Conservation (phyloP, 2,329 filamentous ascomycete genomes). For the Nemania sp. region DNA sequence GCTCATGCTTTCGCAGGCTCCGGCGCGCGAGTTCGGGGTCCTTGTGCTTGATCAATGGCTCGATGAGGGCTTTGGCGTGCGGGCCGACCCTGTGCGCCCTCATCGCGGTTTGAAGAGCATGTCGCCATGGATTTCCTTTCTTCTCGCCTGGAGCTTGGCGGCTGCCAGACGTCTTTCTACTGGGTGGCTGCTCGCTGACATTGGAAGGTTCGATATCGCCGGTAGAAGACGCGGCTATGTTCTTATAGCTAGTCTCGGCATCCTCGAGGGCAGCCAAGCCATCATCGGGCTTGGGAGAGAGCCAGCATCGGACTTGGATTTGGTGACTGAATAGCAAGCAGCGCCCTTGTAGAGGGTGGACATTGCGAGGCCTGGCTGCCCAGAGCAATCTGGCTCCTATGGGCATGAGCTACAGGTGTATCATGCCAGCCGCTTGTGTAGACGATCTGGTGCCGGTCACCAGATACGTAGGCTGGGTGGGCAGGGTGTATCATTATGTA, state of each 20-base stretch:
- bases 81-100: background rate
- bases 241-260: no score
- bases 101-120: background rate
- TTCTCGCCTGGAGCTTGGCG: no score
- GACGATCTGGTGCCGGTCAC: background rate
- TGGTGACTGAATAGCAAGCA: slow-evolving; percentile 23
- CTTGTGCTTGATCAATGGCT: slow-evolving; percentile 14
- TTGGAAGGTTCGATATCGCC: no score
- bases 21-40: slow-evolving; percentile 18
- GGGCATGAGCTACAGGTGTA: slow-evolving; percentile 39
- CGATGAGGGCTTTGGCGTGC: background rate
- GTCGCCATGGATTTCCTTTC: background rate
- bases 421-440: slow-evolving; percentile 31
- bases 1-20: slow-evolving; percentile 29
- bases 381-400: slow-evolving; percentile 37
- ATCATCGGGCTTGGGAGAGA: no score
- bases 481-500: no score
- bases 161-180: no score
- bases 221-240: no score
- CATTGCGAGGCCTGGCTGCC: slow-evolving; percentile 35
- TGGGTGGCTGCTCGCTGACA: no score
- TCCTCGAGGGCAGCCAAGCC: no score
- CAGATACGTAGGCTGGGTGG: no score
- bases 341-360: slow-evolving; percentile 30
- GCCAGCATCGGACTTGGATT: slow-evolving; percentile 24